phyloP scores from a whole-genome alignment of 2,329 filamentous ascomycete genomes.

The Exophiala bonariae region DNA sequence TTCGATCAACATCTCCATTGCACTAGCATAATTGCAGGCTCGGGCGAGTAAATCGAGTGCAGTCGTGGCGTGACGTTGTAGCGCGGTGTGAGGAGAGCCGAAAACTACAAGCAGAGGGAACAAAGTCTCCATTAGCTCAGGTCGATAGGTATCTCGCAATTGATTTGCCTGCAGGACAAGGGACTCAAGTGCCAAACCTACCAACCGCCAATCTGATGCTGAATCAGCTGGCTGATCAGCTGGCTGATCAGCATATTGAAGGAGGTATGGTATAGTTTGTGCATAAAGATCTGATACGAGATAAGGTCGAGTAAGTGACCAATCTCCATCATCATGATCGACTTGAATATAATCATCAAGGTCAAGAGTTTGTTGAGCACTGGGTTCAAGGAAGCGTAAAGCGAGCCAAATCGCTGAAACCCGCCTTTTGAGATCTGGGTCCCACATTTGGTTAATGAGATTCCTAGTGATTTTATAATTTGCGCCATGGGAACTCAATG shows the following conservation, averaged over 20 bases:
- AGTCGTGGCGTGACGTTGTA: constrained; percentile 80
- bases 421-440: constrained; percentile 58
- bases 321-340: constrained; percentile 42
- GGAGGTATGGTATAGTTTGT: constrained; percentile 34
- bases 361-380: constrained; percentile 46
- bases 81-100: constrained; percentile 64
- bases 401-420: constrained; percentile 79
- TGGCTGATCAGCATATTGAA: constrained; percentile 29
- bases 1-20: constrained; percentile 77
- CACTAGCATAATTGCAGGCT: constrained; percentile 71
- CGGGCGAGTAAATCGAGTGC: constrained; percentile 77
- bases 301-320: constrained; percentile 32
- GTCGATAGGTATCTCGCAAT: constrained; percentile 68
- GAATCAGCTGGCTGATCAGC: constrained; percentile 37
- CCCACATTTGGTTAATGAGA: constrained; percentile 64
- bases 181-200: constrained; percentile 78
- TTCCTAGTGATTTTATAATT: constrained; percentile 58
- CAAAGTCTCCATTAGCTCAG: constrained; percentile 84
- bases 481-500: constrained; percentile 49
- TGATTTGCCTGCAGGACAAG: constrained; percentile 73
- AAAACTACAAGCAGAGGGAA: constrained; percentile 91
- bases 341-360: constrained; percentile 67
- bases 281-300: constrained; percentile 48
- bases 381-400: constrained; percentile 64
- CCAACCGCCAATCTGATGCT: constrained; percentile 66